A percentile compares a stretch with the other conserved stretches of the same genome.
These are phyloP conservation scores for Linanthus parryae DNA, from an alignment of 148 eudicot genomes.

Conservation along the genomic window DNA sequence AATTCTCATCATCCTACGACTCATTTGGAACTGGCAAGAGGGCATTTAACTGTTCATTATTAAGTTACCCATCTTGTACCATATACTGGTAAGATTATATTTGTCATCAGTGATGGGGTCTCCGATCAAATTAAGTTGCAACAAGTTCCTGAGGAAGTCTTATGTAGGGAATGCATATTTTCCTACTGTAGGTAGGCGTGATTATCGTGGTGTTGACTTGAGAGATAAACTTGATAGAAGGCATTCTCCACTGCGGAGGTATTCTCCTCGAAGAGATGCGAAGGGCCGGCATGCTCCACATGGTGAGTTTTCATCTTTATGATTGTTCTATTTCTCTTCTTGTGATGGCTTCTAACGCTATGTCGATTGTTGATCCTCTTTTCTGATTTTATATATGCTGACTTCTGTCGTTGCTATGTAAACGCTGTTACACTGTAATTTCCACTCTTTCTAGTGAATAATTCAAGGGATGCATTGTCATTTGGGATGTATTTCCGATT, in stretches of 20 bases:
- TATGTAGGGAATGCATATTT: too few species aligned
- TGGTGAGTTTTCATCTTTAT: slow-evolving; percentile 27
- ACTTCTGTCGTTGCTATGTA: too few species aligned
- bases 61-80: slow-evolving; percentile 52
- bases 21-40: slow-evolving; percentile 49
- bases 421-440: too few species aligned
- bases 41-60: slow-evolving; percentile 48
- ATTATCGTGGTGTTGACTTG: slow-evolving; percentile 43
- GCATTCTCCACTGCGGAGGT: slow-evolving; percentile 56
- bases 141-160: too few species aligned
- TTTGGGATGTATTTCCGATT: too few species aligned
- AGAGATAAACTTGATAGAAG: slow-evolving; percentile 74
- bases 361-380: too few species aligned
- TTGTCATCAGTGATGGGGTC: slow-evolving; percentile 19
- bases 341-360: too few species aligned
- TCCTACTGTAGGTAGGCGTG: slow-evolving; percentile 57
- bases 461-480: too few species aligned
- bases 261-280: slow-evolving; percentile 54
- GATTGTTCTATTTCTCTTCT: background rate
- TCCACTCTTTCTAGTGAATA: too few species aligned
- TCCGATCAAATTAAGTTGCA: too few species aligned
- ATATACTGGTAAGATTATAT: slow-evolving; percentile 63
- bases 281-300: slow-evolving; percentile 35
- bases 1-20: slow-evolving; percentile 38
- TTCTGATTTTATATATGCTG: slow-evolving; percentile 4